Base-by-base conservation (phyloP, 2,329 filamentous ascomycete genomes). In the Pseudogymnoascus sp. region DNA sequence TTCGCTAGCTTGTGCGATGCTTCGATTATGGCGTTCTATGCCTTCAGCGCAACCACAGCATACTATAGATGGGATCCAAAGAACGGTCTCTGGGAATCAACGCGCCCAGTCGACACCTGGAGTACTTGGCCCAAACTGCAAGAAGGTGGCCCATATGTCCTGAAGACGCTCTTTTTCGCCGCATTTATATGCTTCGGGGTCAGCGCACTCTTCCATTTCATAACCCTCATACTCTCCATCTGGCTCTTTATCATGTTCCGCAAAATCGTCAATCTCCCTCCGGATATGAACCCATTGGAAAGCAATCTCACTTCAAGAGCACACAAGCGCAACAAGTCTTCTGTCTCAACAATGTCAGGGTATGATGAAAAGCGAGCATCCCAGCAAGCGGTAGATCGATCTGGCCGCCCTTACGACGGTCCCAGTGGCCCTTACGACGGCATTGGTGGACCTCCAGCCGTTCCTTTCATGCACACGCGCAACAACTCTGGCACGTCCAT, bases 281-380 rank as follows among this genome's bases (percentile, higher is more conserved):
- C 93, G 0, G 93, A 97, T 70, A 91, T 96, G 89, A 97, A 97
- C 71, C 93, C 93, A 1, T 80, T 97, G 12, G 92, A 97, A 71
- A 85, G 89, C 66, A 87, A 93, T 68, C 77, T 96, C 62, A 97
- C 91, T 1, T 86, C 90, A 9, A 58, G 57, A 39, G 77, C 75
- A 62, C 91, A 95, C 75, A 92, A 91, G 78, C 84, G 88, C 70
- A 92, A 89, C 71, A 84, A 82, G 66, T 83, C 81, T 11, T 60
- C 60, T 7, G 37, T 61, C 15, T 61, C 60, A n/a, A 61, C 58
- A 43, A 65, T 71, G 6, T 70, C 70, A n/a, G 66, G 22, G 8
- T 43, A 53, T 47, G 36, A 53, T 39, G 30, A 53, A 22, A 53
- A 60, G 22, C 38, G 36, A n/a, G 15, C 4, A 38, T 47, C 36